phyloP scores from a whole-genome alignment of 495 filamentous ascomycete species.

The Penicillium waksmanii region DNA sequence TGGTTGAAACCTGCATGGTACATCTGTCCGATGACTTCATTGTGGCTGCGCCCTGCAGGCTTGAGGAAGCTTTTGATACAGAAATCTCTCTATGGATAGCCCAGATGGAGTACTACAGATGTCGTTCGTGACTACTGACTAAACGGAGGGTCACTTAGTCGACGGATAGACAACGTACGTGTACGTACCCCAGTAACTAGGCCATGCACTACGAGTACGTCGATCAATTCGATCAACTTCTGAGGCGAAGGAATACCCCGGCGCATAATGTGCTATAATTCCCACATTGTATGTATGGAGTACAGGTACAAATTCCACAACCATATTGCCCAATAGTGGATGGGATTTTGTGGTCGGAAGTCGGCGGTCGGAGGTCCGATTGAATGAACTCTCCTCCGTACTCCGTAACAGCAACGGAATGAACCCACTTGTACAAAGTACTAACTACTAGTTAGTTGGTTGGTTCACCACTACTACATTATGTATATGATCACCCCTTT shows the following conservation, averaged over 20 bases:
- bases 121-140: too few species aligned
- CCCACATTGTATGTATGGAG: neutral
- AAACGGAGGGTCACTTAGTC: too few species aligned
- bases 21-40: slow-evolving; percentile 3
- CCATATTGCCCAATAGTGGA: neutral
- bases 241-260: neutral
- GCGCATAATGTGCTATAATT: neutral
- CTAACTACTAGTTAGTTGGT: neutral
- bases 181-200: neutral
- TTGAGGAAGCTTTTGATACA: neutral
- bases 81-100: neutral
- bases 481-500: neutral
- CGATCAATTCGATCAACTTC: slow-evolving; percentile 19
- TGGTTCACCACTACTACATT: neutral
- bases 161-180: slow-evolving; percentile 9
- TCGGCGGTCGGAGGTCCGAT: slow-evolving; percentile 1
- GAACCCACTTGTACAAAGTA: neutral
- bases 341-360: neutral
- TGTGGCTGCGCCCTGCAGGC: slow-evolving; percentile 3
- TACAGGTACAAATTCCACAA: neutral
- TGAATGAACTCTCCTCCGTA: neutral
- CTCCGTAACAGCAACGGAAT: neutral
- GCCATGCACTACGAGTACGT: slow-evolving; percentile 3
- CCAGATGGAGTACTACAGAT: too few species aligned
- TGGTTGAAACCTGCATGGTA: neutral